Conservation (phyloP, 2,329 filamentous ascomycete genomes). For the Fusarium poae region DNA sequence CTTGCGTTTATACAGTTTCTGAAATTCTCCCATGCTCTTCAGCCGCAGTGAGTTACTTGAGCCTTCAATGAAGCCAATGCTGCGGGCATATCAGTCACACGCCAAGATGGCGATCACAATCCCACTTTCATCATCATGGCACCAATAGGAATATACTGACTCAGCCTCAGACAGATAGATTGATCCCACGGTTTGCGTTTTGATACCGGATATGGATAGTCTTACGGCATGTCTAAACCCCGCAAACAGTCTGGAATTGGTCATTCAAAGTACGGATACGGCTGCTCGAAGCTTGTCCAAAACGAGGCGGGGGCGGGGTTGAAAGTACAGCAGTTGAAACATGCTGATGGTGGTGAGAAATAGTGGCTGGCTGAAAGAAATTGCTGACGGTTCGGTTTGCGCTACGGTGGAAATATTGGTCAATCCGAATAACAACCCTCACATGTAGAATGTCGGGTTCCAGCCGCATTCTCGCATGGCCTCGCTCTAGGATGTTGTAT, state of each 20-base stretch:
- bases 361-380: slow-evolving; percentile 15
- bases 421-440: not conserved
- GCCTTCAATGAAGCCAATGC: not conserved
- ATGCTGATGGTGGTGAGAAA: not conserved
- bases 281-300: not conserved
- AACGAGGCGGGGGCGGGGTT: not conserved
- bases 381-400: not conserved
- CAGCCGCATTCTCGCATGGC: not conserved
- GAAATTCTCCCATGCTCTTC: not conserved
- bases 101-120: not conserved
- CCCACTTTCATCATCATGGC: not conserved
- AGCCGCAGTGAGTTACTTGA: not conserved
- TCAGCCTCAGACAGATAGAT: not conserved
- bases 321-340: slow-evolving; percentile 5
- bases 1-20: not conserved
- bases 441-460: not conserved
- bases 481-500: not conserved
- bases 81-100: not conserved
- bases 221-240: not conserved
- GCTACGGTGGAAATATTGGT: not conserved
- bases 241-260: slow-evolving; percentile 17
- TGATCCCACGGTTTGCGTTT: not conserved
- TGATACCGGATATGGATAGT: not conserved
- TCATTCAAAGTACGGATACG: not conserved
- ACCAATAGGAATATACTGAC: not conserved